A percentile compares a stretch with the other conserved stretches of the same genome.
phyloP scores from a whole-genome alignment of 768 basidiomycete genomes.

The Polyporus arcularius region DNA sequence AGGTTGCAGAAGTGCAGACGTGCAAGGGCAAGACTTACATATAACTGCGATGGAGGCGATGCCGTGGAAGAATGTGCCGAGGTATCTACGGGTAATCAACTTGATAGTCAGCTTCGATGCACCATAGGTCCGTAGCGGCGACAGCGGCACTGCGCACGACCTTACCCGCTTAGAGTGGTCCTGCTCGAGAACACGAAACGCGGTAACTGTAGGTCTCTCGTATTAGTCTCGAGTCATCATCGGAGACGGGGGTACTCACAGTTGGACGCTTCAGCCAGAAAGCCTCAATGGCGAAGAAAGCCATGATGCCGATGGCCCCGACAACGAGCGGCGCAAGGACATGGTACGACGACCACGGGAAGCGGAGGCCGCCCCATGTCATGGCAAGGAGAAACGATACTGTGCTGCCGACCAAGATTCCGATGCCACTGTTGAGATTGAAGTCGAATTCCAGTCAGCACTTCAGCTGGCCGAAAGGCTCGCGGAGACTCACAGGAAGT shows the following conservation, averaged over 20 bases:
- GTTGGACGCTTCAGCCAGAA: slow-evolving; percentile 23
- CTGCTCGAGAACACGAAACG: not conserved
- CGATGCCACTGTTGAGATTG: slow-evolving; percentile 19
- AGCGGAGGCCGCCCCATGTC: slow-evolving; percentile 37
- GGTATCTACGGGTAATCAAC: slow-evolving; percentile 33
- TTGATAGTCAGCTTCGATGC: not conserved
- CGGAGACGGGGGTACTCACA: not conserved
- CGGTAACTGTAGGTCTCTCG: slow-evolving; percentile 5
- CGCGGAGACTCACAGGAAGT: slow-evolving; percentile 35
- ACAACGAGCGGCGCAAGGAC: slow-evolving; percentile 38
- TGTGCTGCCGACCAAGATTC: slow-evolving; percentile 22
- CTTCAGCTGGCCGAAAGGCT: slow-evolving; percentile 4
- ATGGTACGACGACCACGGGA: slow-evolving; percentile 33
- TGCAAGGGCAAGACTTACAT: slow-evolving; percentile 3
- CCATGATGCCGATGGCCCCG: slow-evolving; percentile 32
- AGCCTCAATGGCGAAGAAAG: slow-evolving; percentile 32
- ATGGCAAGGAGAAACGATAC: slow-evolving; percentile 19
- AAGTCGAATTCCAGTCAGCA: not conserved
- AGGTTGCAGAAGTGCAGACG: not conserved
- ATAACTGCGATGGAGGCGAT: slow-evolving; percentile 25
- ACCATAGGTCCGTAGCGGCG: not conserved
- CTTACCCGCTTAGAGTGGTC: slow-evolving; percentile 8
- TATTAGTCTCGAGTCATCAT: not conserved
- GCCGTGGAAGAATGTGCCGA: slow-evolving; percentile 35
- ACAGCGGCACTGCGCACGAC: not conserved